These are phyloP conservation scores for Xerocomellus intermedius DNA, from an alignment of 768 basidiomycete genomes.

Conservation along the genomic window DNA sequence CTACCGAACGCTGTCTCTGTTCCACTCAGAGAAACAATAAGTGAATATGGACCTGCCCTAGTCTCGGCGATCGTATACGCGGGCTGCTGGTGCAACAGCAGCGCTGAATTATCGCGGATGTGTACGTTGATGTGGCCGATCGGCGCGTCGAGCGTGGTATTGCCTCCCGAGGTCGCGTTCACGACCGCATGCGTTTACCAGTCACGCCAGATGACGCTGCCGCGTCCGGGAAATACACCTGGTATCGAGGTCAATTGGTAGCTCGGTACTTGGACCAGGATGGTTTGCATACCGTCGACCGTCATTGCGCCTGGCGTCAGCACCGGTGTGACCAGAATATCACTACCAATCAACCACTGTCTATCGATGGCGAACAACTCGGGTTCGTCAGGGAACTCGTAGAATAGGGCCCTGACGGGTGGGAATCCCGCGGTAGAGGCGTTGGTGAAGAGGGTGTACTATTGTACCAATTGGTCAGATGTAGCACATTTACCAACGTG, in stretches of 20 bases:
- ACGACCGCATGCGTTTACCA: slow-evolving; percentile 65
- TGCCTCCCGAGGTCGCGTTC: slow-evolving; percentile 37
- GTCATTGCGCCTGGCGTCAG: slow-evolving; percentile 62
- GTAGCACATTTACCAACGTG: neutral
- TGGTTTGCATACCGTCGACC: slow-evolving; percentile 53
- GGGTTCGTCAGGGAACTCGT: slow-evolving; percentile 70
- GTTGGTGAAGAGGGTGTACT: slow-evolving; percentile 73
- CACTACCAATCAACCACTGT: slow-evolving; percentile 70
- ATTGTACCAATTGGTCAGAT: slow-evolving; percentile 27
- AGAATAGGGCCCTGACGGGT: slow-evolving; percentile 72
- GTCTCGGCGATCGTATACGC: slow-evolving; percentile 68
- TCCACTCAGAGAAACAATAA: slow-evolving; percentile 53
- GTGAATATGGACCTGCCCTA: slow-evolving; percentile 52
- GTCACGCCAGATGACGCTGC: slow-evolving; percentile 59
- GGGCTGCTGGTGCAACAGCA: slow-evolving; percentile 59
- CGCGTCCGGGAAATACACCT: slow-evolving; percentile 66
- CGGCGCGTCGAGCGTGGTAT: slow-evolving; percentile 55
- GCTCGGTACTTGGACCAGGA: too few species aligned
- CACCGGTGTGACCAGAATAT: slow-evolving; percentile 75
- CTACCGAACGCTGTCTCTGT: slow-evolving; percentile 53
- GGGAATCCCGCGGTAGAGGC: slow-evolving; percentile 61
- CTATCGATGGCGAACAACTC: slow-evolving; percentile 57
- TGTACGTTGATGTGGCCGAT: slow-evolving; percentile 75
- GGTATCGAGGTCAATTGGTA: neutral
- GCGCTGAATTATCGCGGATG: slow-evolving; percentile 58